Percentiles rank a stretch among this genome's conserved stretches.
phyloP scores from a whole-genome alignment of 352 stramenopile species.

The Pythium folliculosum region DNA sequence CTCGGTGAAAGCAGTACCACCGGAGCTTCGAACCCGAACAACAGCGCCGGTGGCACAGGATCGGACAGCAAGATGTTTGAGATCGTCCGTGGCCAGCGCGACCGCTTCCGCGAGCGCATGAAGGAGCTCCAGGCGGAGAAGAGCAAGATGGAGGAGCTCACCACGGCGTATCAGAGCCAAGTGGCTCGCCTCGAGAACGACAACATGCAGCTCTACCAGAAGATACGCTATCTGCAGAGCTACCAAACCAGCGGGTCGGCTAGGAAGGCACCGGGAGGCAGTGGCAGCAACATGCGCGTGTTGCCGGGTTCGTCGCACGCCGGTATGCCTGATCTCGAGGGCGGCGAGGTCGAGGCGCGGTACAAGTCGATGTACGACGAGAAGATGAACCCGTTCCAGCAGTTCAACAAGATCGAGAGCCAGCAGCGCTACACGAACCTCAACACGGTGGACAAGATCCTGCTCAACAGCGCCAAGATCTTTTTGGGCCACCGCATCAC shows the following conservation, averaged over 20 bases:
- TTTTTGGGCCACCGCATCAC: slow-evolving; percentile 82
- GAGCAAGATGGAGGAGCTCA: slow-evolving; percentile 70
- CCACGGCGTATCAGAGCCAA: slow-evolving; percentile 58
- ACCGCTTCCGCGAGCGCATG: slow-evolving; percentile 81
- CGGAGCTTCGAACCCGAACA: slow-evolving; percentile 11
- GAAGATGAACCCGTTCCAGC: slow-evolving; percentile 91
- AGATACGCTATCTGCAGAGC: slow-evolving; percentile 87
- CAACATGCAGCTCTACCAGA: slow-evolving; percentile 92
- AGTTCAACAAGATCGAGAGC: slow-evolving; percentile 90
- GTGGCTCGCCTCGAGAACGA: slow-evolving; percentile 80
- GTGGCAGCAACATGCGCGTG: slow-evolving; percentile 24
- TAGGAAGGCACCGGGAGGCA: neutral
- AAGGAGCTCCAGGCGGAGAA: slow-evolving; percentile 80
- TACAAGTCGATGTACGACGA: slow-evolving; percentile 90
- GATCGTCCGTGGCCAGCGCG: slow-evolving; percentile 79
- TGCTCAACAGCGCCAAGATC: slow-evolving; percentile 84
- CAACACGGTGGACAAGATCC: slow-evolving; percentile 90
- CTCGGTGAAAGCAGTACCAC: slow-evolving; percentile 29
- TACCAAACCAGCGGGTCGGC: slow-evolving; percentile 40
- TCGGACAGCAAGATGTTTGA: slow-evolving; percentile 83
- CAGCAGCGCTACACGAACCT: slow-evolving; percentile 90
- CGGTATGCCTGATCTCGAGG: slow-evolving; percentile 31
- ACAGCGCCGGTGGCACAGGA: slow-evolving; percentile 16
- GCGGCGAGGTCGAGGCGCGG: slow-evolving; percentile 64
- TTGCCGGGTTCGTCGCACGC: slow-evolving; percentile 14